phyloP scores from a whole-genome alignment of 306 rosid species.

The Medicago arabica region DNA sequence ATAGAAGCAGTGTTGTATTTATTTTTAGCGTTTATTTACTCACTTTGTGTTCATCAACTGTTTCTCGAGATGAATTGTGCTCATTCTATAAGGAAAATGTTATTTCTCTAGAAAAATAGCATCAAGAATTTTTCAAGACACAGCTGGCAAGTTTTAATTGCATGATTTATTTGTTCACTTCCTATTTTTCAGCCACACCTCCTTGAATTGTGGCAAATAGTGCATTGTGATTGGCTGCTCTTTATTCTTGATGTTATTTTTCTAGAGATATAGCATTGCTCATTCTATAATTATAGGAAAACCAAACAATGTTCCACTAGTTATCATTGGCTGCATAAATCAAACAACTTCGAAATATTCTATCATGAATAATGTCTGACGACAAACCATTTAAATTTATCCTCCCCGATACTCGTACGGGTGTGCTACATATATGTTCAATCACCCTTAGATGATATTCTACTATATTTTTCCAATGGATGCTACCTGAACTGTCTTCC shows the following conservation, averaged over 20 bases:
- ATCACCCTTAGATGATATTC: too few species aligned
- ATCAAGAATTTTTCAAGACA: too few species aligned
- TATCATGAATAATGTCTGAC: neutral
- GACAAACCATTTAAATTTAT: slow-evolving; percentile 7
- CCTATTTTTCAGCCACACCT: too few species aligned
- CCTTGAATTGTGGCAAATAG: too few species aligned
- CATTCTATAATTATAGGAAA: neutral
- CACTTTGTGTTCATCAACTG: slow-evolving; percentile 15
- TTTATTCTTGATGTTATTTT: too few species aligned
- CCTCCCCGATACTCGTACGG: neutral
- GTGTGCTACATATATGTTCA: neutral
- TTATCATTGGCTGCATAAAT: neutral
- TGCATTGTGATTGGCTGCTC: too few species aligned
- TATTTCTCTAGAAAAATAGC: too few species aligned
- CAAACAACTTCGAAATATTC: too few species aligned
- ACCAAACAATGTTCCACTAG: neutral
- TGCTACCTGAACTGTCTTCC: neutral
- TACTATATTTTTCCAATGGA: neutral
- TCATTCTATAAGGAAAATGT: too few species aligned
- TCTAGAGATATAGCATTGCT: too few species aligned
- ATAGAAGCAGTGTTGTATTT: slow-evolving; percentile 13
- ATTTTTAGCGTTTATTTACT: slow-evolving; percentile 9
- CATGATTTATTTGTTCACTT: too few species aligned
- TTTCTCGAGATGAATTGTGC: neutral
- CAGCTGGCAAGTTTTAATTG: too few species aligned